Conservation (phyloP, 164 flowering plant species). For the Pachysandra terminalis region DNA sequence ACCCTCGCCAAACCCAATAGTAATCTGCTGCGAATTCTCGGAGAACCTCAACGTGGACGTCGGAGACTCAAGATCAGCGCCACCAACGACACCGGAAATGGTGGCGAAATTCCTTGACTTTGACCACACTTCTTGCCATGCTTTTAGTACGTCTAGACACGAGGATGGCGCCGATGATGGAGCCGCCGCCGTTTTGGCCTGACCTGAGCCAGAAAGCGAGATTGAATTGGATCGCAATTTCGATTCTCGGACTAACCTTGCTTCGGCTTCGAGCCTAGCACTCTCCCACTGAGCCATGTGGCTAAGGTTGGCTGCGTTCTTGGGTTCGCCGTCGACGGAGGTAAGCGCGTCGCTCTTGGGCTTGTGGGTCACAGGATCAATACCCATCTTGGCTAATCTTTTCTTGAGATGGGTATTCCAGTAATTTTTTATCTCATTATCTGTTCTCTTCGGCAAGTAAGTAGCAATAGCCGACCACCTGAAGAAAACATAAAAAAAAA, state of each 20-base stretch:
- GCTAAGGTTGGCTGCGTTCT: constrained; percentile 54
- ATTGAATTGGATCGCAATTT: constrained; percentile 10
- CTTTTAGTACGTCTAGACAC: constrained; percentile 28
- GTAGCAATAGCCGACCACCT: constrained; percentile 52
- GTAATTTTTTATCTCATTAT: constrained; percentile 46
- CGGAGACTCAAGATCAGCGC: constrained; percentile 23
- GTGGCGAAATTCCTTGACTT: not conserved
- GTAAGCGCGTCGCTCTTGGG: constrained; percentile 26
- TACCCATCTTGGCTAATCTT: constrained; percentile 36
- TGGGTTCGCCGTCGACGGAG: constrained; percentile 31
- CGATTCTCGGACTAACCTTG: constrained; percentile 25
- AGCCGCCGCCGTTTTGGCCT: constrained; percentile 3
- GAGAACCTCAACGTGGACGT: constrained; percentile 16
- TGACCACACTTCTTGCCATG: constrained; percentile 23
- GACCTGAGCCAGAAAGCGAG: not conserved
- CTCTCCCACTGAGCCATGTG: constrained; percentile 82
- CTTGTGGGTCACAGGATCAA: constrained; percentile 50
- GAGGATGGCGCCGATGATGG: constrained; percentile 4
- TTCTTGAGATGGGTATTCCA: constrained; percentile 50
- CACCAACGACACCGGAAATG: constrained; percentile 5
- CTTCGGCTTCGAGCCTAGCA: constrained; percentile 69
- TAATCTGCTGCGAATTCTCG: not conserved
- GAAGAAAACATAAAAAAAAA: not conserved
- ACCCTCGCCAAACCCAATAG: not conserved
- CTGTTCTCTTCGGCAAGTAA: constrained; percentile 34